These are phyloP conservation scores for Paratinospora sagittata DNA, from an alignment of 164 flowering plant species.

Conservation along the genomic window DNA sequence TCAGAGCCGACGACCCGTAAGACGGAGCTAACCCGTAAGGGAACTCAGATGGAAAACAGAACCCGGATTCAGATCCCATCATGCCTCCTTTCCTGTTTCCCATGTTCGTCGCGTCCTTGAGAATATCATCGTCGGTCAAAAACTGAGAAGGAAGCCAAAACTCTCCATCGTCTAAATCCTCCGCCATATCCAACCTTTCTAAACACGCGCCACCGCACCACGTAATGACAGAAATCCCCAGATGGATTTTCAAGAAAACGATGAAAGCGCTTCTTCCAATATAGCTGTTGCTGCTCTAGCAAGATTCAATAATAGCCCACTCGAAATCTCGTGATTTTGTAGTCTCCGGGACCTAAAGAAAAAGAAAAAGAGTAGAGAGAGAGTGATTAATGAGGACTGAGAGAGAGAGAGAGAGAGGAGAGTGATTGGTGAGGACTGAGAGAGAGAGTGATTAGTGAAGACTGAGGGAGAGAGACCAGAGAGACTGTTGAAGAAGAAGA, in stretches of 20 bases:
- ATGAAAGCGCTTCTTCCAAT: too few species aligned
- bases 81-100: not conserved
- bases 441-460: not conserved
- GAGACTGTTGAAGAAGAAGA: too few species aligned
- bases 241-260: too few species aligned
- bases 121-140: constrained; percentile 41
- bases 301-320: constrained; percentile 31
- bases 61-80: not conserved
- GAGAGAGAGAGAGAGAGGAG: constrained; percentile 1
- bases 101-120: constrained; percentile 22
- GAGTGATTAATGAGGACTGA: constrained; percentile 5
- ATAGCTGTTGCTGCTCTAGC: constrained; percentile 21
- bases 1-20: constrained; percentile 28
- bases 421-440: not conserved
- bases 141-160: constrained; percentile 64
- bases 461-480: too few species aligned
- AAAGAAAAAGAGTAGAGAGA: not conserved
- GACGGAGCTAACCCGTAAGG: constrained; percentile 37
- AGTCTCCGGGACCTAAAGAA: constrained; percentile 14
- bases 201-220: not conserved
- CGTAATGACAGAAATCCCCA: not conserved
- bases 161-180: constrained; percentile 48
- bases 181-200: constrained; percentile 31
- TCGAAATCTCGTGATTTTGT: constrained; percentile 13
- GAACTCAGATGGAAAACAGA: constrained; percentile 40